Evolutionary conservation across 257 asterid species (phyloP).

Genomic region (Solanum chmielewskii): DNA sequence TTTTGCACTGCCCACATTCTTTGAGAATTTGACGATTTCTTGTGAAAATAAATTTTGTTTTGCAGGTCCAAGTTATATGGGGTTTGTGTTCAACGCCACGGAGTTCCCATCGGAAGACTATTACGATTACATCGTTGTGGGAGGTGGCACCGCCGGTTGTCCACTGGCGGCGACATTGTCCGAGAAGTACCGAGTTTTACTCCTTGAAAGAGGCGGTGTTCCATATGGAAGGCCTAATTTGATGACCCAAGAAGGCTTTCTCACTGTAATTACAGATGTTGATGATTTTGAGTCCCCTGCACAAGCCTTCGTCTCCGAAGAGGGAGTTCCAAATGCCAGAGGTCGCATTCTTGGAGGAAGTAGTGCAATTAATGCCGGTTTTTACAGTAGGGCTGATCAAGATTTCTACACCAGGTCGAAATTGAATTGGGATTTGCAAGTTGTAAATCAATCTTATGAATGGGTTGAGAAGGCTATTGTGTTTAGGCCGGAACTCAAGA

Average conservation of each 20-base stretch:
- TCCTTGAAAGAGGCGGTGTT: constrained; percentile 78
- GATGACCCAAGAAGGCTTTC: constrained; percentile 72
- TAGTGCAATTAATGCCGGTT: constrained; percentile 78
- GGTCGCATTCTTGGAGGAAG: constrained; percentile 98
- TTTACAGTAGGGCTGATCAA: constrained; percentile 48
- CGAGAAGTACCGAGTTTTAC: constrained; percentile 47
- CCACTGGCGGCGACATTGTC: constrained; percentile 87
- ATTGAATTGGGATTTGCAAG: constrained; percentile 39
- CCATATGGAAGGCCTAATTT: constrained; percentile 46
- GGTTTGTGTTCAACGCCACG: constrained; percentile 47
- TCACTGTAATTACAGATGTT: constrained; percentile 39
- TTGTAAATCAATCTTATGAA: constrained; percentile 67
- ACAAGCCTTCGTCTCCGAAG: constrained; percentile 72
- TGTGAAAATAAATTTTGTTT: background rate
- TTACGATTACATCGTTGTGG: constrained; percentile 51
- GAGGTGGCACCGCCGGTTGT: constrained; percentile 96
- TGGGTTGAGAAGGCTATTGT: constrained; percentile 84
- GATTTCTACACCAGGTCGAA: constrained; percentile 41
- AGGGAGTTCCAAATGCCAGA: constrained; percentile 77
- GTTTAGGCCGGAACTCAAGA: constrained; percentile 60
- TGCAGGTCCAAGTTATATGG: constrained; percentile 55
- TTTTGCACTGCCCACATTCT: no score
- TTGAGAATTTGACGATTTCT: background rate
- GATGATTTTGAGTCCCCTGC: constrained; percentile 60
- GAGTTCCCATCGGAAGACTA: constrained; percentile 47